Percentiles rank a stretch among this genome's conserved stretches.
Conservation (phyloP, 2,329 filamentous ascomycete genomes). For the Diaporthe batatas region DNA sequence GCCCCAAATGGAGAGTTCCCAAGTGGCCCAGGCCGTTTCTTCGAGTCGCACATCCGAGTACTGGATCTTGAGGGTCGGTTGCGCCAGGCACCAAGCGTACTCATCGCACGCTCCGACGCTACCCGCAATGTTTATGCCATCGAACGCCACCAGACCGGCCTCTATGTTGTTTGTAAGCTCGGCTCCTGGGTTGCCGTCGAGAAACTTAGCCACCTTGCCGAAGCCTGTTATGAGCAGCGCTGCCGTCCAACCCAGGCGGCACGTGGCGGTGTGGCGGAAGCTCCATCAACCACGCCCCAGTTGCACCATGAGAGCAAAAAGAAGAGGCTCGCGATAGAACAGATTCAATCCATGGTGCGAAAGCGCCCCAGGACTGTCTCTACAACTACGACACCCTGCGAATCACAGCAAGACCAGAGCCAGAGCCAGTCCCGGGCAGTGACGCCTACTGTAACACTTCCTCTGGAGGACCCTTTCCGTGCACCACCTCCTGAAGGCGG, state of each 20-base stretch:
- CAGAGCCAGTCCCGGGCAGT: conserved; percentile 21
- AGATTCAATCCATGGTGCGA: conserved; percentile 72
- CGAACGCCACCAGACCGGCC: conserved; percentile 72
- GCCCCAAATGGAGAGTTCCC: conserved; percentile 64
- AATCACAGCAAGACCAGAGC: conserved; percentile 44
- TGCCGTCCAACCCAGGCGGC: conserved; percentile 45
- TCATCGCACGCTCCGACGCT: conserved; percentile 72
- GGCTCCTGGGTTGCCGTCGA: conserved; percentile 75
- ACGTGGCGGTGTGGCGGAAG: conserved; percentile 39
- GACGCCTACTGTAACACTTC: conserved; percentile 14
- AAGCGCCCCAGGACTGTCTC: conserved; percentile 63
- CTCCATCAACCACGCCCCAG: conserved; percentile 58
- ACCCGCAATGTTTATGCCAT: conserved; percentile 70
- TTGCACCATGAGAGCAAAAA: conserved; percentile 65
- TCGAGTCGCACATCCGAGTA: conserved; percentile 72
- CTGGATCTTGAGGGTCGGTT: conserved; percentile 74
- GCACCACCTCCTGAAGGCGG: not conserved
- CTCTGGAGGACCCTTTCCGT: conserved; percentile 15
- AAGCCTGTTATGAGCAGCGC: conserved; percentile 56
- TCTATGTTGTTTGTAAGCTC: conserved; percentile 78
- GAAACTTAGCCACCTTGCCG: conserved; percentile 64
- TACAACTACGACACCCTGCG: conserved; percentile 55
- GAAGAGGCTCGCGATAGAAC: conserved; percentile 72
- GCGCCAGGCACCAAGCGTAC: conserved; percentile 68
- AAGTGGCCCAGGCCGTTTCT: conserved; percentile 62